Evolutionary conservation across 73 alveolate species (phyloP).

Genomic region (Effrenium voratum): DNA sequence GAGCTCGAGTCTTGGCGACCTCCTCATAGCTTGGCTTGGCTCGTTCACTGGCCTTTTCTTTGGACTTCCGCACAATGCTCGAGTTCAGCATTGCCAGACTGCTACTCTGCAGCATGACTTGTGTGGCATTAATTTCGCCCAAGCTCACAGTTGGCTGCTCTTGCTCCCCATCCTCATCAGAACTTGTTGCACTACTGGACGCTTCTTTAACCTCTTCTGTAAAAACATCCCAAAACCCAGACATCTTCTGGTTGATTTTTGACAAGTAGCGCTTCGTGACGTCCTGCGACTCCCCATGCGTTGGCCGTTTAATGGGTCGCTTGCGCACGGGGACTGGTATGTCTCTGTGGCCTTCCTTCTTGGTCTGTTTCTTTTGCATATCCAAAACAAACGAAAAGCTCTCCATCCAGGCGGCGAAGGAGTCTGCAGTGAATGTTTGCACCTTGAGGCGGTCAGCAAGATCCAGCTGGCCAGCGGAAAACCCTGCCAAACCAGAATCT

Average conservation of each 20-base stretch:
- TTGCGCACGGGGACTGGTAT: no score
- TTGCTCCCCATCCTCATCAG: constrained; percentile 6
- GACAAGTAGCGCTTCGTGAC: constrained; percentile 11
- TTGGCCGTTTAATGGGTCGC: background rate
- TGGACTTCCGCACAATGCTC: constrained; percentile 15
- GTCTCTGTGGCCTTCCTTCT: background rate
- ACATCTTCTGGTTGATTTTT: background rate
- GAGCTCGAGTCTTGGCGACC: constrained; percentile 23
- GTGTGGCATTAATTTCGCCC: background rate
- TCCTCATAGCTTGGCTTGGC: constrained; percentile 60
- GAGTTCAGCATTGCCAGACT: constrained; percentile 72
- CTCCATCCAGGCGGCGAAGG: constrained; percentile 53
- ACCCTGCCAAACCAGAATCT: constrained; percentile 76
- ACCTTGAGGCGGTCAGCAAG: constrained; percentile 54
- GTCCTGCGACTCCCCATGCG: background rate
- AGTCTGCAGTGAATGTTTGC: constrained; percentile 21
- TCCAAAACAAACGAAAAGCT: constrained; percentile 42
- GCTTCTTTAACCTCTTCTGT: background rate
- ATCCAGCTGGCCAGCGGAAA: constrained; percentile 71
- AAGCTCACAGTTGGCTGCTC: background rate
- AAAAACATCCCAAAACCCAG: constrained; percentile 3
- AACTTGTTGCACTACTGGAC: constrained; percentile 64
- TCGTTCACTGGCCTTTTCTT: constrained; percentile 10
- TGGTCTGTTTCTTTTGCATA: background rate
- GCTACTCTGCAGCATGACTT: constrained; percentile 70